phyloP scores from a whole-genome alignment of 257 asterid genomes.

The Datura wrightii region DNA sequence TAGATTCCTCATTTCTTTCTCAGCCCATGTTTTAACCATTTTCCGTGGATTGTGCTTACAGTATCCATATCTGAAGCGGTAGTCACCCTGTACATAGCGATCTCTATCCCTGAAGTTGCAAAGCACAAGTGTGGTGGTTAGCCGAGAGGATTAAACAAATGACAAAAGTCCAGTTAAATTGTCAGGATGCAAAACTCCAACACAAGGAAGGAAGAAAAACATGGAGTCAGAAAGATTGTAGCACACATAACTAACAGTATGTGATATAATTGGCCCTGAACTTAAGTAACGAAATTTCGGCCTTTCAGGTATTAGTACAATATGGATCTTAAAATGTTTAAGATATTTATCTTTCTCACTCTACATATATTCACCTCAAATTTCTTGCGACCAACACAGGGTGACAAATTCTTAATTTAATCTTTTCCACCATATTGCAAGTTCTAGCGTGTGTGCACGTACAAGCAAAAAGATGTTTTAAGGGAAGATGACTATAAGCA shows the following conservation, averaged over 20 bases:
- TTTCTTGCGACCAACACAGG: neutral
- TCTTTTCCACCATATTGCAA: neutral
- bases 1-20: constrained; percentile 98
- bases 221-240: neutral
- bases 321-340: neutral
- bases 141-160: constrained; percentile 5
- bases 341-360: neutral
- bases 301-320: neutral
- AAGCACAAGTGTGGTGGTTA: neutral
- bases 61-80: constrained; percentile 84
- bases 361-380: constrained; percentile 6
- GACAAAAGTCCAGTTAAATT: neutral
- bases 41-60: constrained; percentile 97
- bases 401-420: neutral
- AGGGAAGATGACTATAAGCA: neutral
- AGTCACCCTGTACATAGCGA: constrained; percentile 96
- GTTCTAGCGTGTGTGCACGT: neutral
- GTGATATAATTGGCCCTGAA: neutral
- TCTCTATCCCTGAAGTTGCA: constrained; percentile 85
- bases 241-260: neutral
- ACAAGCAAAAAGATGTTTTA: neutral
- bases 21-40: constrained; percentile 99
- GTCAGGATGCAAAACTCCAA: neutral
- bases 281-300: neutral
- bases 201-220: neutral